phyloP scores from a whole-genome alignment of 768 basidiomycete genomes.

The Sistotremastrum niveocremeum region DNA sequence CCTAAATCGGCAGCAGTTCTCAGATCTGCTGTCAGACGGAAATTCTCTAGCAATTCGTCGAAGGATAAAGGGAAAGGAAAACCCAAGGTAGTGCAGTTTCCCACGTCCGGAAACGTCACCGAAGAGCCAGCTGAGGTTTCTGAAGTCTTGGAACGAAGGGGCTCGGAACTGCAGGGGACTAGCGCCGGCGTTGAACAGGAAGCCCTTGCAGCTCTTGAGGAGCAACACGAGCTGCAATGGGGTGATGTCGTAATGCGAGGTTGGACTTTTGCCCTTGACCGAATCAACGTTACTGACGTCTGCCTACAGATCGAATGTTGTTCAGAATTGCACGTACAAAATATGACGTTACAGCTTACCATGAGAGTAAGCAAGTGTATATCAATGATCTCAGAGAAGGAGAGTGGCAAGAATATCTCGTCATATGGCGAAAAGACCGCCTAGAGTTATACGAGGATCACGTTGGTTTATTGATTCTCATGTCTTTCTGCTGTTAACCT shows the following conservation, averaged over 20 bases:
- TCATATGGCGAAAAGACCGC: slow-evolving; percentile 65
- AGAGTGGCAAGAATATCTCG: slow-evolving; percentile 72
- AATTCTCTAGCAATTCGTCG: not conserved
- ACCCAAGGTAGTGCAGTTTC: slow-evolving; percentile 12
- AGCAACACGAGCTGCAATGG: slow-evolving; percentile 16
- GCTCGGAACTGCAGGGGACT: slow-evolving; percentile 40
- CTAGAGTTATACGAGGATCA: slow-evolving; percentile 81
- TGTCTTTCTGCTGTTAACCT: not conserved
- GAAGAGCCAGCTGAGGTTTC: slow-evolving; percentile 38
- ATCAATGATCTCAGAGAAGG: slow-evolving; percentile 47
- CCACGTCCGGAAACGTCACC: slow-evolving; percentile 7
- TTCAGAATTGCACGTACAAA: slow-evolving; percentile 60
- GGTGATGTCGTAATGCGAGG: slow-evolving; percentile 66
- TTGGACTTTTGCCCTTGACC: slow-evolving; percentile 18
- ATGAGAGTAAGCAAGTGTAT: slow-evolving; percentile 55
- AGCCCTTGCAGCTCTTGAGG: slow-evolving; percentile 11
- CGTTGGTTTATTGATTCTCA: slow-evolving; percentile 31
- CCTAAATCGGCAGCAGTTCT: not conserved
- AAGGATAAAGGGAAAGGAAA: slow-evolving; percentile 13
- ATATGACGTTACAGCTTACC: slow-evolving; percentile 37
- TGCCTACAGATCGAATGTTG: slow-evolving; percentile 69
- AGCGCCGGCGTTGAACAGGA: slow-evolving; percentile 45
- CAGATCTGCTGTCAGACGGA: not conserved
- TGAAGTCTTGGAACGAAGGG: slow-evolving; percentile 53
- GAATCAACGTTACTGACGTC: not conserved